Base-by-base conservation (phyloP, 2,329 filamentous ascomycete genomes). In the Diplodia intermedia region DNA sequence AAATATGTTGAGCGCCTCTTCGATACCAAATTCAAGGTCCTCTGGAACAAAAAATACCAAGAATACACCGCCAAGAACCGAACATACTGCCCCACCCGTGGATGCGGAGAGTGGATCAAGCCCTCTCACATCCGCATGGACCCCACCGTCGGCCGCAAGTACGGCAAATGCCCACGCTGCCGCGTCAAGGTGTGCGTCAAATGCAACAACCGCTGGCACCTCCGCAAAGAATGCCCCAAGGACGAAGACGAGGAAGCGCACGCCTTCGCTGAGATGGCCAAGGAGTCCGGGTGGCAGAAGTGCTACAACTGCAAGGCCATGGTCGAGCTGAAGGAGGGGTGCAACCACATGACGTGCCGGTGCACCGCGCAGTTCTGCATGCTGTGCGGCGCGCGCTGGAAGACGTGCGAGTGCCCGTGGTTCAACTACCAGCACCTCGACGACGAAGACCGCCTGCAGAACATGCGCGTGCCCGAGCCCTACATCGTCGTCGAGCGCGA, bases 301-400 rank as follows among this genome's bases (percentile, higher is more conserved):
- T 97, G 92, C 77, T 89, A 89, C 75, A 88, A 84, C 70, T 97
- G 93, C 80, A 87, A 86, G 71, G 83, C 86, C 49, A 85, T 91
- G 82, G 90, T 96, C 54, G 91, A 96, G 77, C 81, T 93, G 61
- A 90, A 90, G 72, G 91, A 94, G 77, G 92, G 92, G 54, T 93
- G 91, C 79, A 94, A 94, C 79, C 93, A 94, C 76, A 94, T 96
- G 88, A 93, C 88, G 33, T 97, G 93, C 77, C 91, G 89, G 67
- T 97, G 93, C 75, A 90, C 87, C 66, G 91, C 91, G 33, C 87
- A 96, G 73, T 96, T 96, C 75, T 97, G 93, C 80, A 93, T 95
- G 87, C 85, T 92, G 31, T 97, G 93, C 75, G 93, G 91, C 26
- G 76, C 83, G 38, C 91, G 91, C 73, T 96, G 93, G 92, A 94